These are phyloP conservation scores for Mycena haematopus DNA, from an alignment of 768 basidiomycete species.

Conservation along the genomic window DNA sequence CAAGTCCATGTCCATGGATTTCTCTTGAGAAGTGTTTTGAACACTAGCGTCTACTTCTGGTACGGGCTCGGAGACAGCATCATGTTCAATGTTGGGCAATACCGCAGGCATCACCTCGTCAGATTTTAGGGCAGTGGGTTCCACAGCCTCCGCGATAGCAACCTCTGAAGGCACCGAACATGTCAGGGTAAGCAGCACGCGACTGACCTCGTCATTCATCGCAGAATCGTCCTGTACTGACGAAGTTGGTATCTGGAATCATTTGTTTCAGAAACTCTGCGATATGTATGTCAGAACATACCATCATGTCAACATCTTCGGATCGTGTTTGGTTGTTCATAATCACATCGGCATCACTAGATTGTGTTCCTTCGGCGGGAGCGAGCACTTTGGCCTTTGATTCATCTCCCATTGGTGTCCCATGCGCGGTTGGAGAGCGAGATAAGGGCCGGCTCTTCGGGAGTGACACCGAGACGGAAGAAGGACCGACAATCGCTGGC, in stretches of 20 bases:
- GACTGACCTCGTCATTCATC: slow-evolving; percentile 13
- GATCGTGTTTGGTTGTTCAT: background rate
- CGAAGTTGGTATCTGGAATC: background rate
- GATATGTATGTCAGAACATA: background rate
- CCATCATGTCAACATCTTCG: slow-evolving; percentile 10
- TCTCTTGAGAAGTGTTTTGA: background rate
- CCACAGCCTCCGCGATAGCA: background rate
- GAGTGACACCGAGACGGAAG: background rate
- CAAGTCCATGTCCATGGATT: slow-evolving; percentile 3
- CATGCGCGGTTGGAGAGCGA: too few relatives aligned
- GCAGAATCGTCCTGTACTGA: background rate
- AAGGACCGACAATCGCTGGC: too few relatives aligned
- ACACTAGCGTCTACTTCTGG: background rate
- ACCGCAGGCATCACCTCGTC: slow-evolving; percentile 11
- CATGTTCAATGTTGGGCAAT: background rate
- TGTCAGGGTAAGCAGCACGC: slow-evolving; percentile 18
- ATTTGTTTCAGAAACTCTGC: background rate
- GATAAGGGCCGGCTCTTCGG: too few relatives aligned
- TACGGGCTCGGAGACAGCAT: too few relatives aligned
- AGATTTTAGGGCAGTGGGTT: background rate
- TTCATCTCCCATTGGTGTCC: background rate
- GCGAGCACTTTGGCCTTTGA: background rate
- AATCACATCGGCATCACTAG: background rate
- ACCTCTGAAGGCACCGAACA: background rate
- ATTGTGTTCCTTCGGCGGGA: background rate